Percentiles rank a stretch among this genome's conserved stretches.
Conservation (phyloP, 2,329 filamentous ascomycete species). For the Westerdykella sp. region DNA sequence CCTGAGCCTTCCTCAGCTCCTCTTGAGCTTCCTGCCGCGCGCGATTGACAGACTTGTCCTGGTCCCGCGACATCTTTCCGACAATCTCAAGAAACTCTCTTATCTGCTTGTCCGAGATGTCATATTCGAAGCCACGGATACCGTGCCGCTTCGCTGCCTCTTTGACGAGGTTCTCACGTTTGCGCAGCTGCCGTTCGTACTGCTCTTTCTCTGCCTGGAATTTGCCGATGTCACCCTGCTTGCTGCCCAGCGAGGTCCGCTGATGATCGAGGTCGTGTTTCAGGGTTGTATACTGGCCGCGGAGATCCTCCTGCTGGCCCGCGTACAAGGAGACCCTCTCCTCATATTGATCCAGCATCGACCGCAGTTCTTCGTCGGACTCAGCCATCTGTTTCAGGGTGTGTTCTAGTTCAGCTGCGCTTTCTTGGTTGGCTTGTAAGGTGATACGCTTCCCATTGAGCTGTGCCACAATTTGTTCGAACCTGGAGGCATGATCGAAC, state of each 20-base stretch:
- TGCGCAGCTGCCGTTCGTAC: conserved; percentile 71
- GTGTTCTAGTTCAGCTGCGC: conserved; percentile 61
- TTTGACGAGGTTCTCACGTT: conserved; percentile 67
- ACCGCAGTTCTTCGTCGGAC: conserved; percentile 67
- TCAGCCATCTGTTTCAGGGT: conserved; percentile 74
- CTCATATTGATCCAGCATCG: conserved; percentile 70
- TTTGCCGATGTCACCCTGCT: conserved; percentile 62
- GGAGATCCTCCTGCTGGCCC: conserved; percentile 57
- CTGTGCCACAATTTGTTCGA: conserved; percentile 66
- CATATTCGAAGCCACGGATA: conserved; percentile 77
- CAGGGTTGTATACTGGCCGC: conserved; percentile 61
- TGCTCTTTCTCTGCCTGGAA: conserved; percentile 80
- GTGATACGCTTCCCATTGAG: conserved; percentile 72
- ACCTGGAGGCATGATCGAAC: conserved; percentile 66
- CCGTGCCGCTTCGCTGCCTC: conserved; percentile 69
- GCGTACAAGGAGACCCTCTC: conserved; percentile 62
- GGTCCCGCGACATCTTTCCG: conserved; percentile 67
- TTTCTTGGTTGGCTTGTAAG: conserved; percentile 62
- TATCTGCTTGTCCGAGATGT: conserved; percentile 67
- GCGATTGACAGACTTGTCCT: conserved; percentile 70
- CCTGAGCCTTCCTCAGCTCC: conserved; percentile 69
- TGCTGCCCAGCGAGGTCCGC: conserved; percentile 40
- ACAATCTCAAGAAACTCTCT: conserved; percentile 72
- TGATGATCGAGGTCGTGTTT: conserved; percentile 44
- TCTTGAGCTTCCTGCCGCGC: conserved; percentile 65